Evolutionary conservation across 208 protist species (phyloP).

Genomic region (Wallacemonas sp.): DNA sequence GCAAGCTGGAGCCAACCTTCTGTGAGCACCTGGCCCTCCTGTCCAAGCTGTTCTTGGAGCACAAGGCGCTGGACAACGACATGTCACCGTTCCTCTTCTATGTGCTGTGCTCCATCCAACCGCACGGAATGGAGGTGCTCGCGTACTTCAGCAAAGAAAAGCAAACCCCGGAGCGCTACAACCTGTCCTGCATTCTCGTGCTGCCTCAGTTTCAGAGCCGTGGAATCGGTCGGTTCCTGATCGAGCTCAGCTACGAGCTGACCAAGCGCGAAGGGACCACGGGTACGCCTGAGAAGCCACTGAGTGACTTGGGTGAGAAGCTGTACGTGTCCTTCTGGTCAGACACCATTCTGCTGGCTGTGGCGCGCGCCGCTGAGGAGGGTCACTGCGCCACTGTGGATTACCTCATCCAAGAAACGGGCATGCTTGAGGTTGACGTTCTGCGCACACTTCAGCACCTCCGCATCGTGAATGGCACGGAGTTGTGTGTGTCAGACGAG

Average conservation of each 20-base stretch:
- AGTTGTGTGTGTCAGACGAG: slow-evolving; percentile 81
- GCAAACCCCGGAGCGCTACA: slow-evolving; percentile 96
- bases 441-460: slow-evolving; percentile 73
- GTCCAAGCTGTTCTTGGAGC: slow-evolving; percentile 99
- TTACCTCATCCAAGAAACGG: slow-evolving; percentile 81
- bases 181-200: slow-evolving; percentile 99
- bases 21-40: slow-evolving; percentile 99
- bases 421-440: slow-evolving; percentile 78
- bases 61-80: slow-evolving; percentile 99
- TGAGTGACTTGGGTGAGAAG: slow-evolving; percentile 98
- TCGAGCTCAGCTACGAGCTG: slow-evolving; percentile 98
- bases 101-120: slow-evolving; percentile 94
- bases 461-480: slow-evolving; percentile 52
- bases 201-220: slow-evolving; percentile 96
- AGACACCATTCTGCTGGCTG: slow-evolving; percentile 81
- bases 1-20: slow-evolving; percentile 96
- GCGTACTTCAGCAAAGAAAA: slow-evolving; percentile 99
- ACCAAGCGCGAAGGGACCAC: slow-evolving; percentile 95
- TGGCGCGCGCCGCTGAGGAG: slow-evolving; percentile 76
- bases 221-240: slow-evolving; percentile 98
- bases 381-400: slow-evolving; percentile 76
- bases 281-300: slow-evolving; percentile 98
- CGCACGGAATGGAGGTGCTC: slow-evolving; percentile 94
- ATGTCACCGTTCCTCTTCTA: slow-evolving; percentile 99
- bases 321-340: slow-evolving; percentile 95